phyloP scores from a whole-genome alignment of 2,329 filamentous ascomycete species.

The Phaeosphaeriaceae sp. region DNA sequence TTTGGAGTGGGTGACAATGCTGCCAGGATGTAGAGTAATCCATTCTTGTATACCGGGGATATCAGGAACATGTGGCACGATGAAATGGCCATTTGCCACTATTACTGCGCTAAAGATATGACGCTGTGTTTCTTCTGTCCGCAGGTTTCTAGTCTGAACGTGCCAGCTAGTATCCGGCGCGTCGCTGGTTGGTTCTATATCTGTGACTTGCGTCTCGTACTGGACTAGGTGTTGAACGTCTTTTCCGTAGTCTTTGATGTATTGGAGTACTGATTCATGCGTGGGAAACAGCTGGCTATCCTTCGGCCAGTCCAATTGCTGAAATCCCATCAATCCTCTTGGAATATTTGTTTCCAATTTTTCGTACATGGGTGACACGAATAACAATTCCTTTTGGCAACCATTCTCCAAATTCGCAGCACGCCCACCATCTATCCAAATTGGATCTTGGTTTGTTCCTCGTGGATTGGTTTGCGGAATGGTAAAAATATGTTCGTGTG shows the following conservation, averaged over 20 bases:
- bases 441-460: conserved; percentile 67
- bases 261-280: conserved; percentile 72
- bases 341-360: conserved; percentile 87
- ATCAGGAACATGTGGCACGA: conserved; percentile 53
- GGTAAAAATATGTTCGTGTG: conserved; percentile 53
- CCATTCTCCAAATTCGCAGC: too few relatives aligned
- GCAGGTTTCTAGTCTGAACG: conserved; percentile 61
- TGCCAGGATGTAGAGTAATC: conserved; percentile 45
- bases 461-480: conserved; percentile 73
- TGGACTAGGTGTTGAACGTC: conserved; percentile 71
- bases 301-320: conserved; percentile 69
- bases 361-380: conserved; percentile 85
- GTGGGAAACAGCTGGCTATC: conserved; percentile 75
- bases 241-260: conserved; percentile 74
- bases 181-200: conserved; percentile 54
- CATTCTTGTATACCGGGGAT: conserved; percentile 52
- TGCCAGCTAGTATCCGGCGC: conserved; percentile 59
- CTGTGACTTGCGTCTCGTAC: conserved; percentile 74
- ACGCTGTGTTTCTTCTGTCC: conserved; percentile 45
- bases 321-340: conserved; percentile 78
- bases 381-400: conserved; percentile 58
- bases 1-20: conserved; percentile 66
- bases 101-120: conserved; percentile 62
- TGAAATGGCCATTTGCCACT: conserved; percentile 57
- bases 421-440: conserved; percentile 53